A percentile compares a stretch with the other conserved stretches of the same genome.
phyloP scores from a whole-genome alignment of 345 rosid genomes.

The Acer negundo region DNA sequence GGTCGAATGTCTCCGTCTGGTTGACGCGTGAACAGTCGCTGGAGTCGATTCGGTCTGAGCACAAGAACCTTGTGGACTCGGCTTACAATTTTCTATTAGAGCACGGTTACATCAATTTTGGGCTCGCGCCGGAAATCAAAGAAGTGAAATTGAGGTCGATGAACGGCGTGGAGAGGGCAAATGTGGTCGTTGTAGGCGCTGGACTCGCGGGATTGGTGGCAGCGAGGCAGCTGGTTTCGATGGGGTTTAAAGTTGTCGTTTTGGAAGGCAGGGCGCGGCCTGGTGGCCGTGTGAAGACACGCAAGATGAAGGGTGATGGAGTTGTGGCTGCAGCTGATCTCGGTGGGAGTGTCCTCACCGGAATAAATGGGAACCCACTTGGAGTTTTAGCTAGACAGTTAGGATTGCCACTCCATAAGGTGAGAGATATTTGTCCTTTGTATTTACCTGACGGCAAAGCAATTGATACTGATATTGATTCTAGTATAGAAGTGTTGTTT shows the following conservation, averaged over 20 bases:
- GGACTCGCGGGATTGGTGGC: slow-evolving; percentile 91
- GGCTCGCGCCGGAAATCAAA: slow-evolving; percentile 65
- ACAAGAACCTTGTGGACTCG: slow-evolving; percentile 57
- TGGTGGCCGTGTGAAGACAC: slow-evolving; percentile 88
- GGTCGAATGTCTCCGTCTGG: slow-evolving; percentile 83
- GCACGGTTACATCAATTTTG: slow-evolving; percentile 90
- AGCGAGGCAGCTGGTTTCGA: slow-evolving; percentile 73
- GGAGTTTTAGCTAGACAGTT: slow-evolving; percentile 94
- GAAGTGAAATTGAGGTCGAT: slow-evolving; percentile 61
- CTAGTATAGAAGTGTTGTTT: slow-evolving; percentile 79
- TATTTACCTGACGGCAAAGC: slow-evolving; percentile 81
- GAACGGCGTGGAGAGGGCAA: slow-evolving; percentile 56
- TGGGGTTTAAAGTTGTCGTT: slow-evolving; percentile 90
- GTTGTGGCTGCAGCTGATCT: slow-evolving; percentile 81
- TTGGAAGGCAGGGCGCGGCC: slow-evolving; percentile 88
- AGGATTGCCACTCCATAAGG: slow-evolving; percentile 91
- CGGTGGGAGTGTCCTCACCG: slow-evolving; percentile 95
- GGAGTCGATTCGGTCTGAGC: slow-evolving; percentile 75
- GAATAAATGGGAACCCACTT: slow-evolving; percentile 89
- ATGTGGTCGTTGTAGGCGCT: slow-evolving; percentile 85
- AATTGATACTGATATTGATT: slow-evolving; percentile 75
- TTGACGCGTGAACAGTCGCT: slow-evolving; percentile 73
- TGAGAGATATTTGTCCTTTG: slow-evolving; percentile 90
- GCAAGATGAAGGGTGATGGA: slow-evolving; percentile 75
- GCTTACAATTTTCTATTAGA: slow-evolving; percentile 78